Evolutionary conservation across 441 rosid species (phyloP).

Genomic region (Erodium trifolium): DNA sequence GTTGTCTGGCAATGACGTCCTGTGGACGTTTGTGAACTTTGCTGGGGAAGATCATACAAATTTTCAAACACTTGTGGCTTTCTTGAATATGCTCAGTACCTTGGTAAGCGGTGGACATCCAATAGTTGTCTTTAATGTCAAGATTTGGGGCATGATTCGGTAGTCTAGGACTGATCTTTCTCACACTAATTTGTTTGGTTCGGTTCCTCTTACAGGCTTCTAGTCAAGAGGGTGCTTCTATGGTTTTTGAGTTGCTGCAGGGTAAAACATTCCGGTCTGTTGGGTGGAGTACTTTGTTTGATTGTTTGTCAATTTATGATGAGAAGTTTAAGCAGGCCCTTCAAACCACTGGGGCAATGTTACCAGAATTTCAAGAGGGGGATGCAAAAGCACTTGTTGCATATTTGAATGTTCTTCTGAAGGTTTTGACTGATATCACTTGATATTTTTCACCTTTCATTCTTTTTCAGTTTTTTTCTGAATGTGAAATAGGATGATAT

Average conservation of each 20-base stretch:
- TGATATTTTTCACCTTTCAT: neutral
- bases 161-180: constrained; percentile 12
- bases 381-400: constrained; percentile 98
- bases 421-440: constrained; percentile 36
- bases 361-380: constrained; percentile 91
- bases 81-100: constrained; percentile 87
- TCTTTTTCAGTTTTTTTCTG: too few species aligned
- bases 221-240: constrained; percentile 88
- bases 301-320: constrained; percentile 72
- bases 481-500: too few species aligned
- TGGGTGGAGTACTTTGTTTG: constrained; percentile 93
- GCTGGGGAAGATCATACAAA: constrained; percentile 99
- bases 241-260: constrained; percentile 83
- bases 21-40: constrained; percentile 97
- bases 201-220: constrained; percentile 55
- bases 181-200: constrained; percentile 18
- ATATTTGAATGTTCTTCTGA: constrained; percentile 85
- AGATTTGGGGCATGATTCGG: constrained; percentile 12
- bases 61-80: constrained; percentile 88
- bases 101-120: constrained; percentile 48
- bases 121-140: constrained; percentile 15
- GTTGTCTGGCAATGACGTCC: constrained; percentile 81
- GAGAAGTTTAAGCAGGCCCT: constrained; percentile 88
- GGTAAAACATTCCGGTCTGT: constrained; percentile 82
- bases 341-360: constrained; percentile 76